Base-by-base conservation (phyloP, 805 yeast genomes). In the Pichia phayaonensis region DNA sequence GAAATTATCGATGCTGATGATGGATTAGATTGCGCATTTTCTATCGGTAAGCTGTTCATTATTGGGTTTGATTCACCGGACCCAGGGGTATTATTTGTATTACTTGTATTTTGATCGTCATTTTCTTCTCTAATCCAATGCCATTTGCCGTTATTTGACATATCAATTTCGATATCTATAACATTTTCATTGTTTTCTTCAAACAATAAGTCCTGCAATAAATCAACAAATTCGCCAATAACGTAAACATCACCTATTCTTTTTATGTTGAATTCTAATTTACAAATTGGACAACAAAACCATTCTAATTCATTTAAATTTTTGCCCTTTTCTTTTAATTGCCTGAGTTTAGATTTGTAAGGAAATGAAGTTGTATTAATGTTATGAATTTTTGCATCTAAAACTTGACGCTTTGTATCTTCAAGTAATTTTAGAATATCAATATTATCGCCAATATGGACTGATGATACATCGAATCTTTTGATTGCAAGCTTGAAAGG, bases 281-380 rank as follows among this genome's bases (percentile, higher is more conserved):
- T 65, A 56, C 72, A 68, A 12, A 67, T 60, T 1, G 72, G 72
- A 47, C 72, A 68, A 39, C 56, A 54, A 49, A 68, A 68, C 55
- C 46, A 66, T 21, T 60, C 62, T 36, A 68, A 45, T 8, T 56
- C 50, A 46, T 68, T 68, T 42, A 64, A 18, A 52, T 47, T 42
- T 49, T 48, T 18, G 43, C 40, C 18, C 11, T 50, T 52, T 16
- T 52, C 56, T 31, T 54, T 61, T 26, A 63, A 59, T 13, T 48
- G 22, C 24, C 55, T 58, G 39, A 52, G 41, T 24, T 48, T 27
- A 3, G 49, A 43, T 46, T 60, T 64, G 48, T 65, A 65, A 3
- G 55, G 53, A 39, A 58, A 65, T 1, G 54, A 54, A 1, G 42
- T 42, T 1, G 67, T 63, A 18, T 42, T 46, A 29, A 49, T 43